Evolutionary conservation across 192 early-diverging fungal genomes (phyloP), one percentile per base, ranked within the genome.

Genomic region (Geranomyces michiganensis): DNA sequence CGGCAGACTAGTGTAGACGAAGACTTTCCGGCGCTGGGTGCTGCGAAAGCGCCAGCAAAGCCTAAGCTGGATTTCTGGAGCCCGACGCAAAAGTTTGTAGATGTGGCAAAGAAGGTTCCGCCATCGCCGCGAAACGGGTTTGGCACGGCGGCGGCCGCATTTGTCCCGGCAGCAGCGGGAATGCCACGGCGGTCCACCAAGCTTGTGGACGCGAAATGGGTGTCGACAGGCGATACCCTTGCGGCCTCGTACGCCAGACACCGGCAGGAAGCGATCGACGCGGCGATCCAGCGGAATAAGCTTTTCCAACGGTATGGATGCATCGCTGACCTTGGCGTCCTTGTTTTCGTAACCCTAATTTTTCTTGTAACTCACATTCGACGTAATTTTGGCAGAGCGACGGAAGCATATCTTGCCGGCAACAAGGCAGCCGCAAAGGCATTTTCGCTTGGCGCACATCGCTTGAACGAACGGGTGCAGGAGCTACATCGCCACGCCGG

Each of bases 401-500:
- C 83, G 48, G 70, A 82, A 47, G 80, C 80, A 29, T 85, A 76
- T 62, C 56, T 79, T 1, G 29, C 67, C 10, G 80, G 80, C 12
- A 85, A 85, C 64, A 78, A 76, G 56, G 80, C 81, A 6, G 83
- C 83, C 17, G 84, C 84, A 7, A 81, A 80, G 49, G 72, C 72
- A 1, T 77, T 85, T 46, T 83, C 81, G 1, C 24, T 74, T 15
- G 45, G 72, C 29, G 84, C 82, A 10, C 72, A 75, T 33, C 44
- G 70, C 33, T 31, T 84, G 44, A 84, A 85, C 59, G 70, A 75
- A 45, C 44, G 65, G 53, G 58, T 85, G 45, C 36, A 73, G 46
- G 53, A 75, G 26, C 71, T 79, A 21, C 73, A 85, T 55, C 65
- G 62, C 24, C 44, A 72, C 45, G 84, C 84, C 4, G 67, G 71